Percentiles rank a stretch among this genome's conserved stretches.
Evolutionary conservation across 768 basidiomycete genomes (phyloP).

Genomic region (Trametes villosa): DNA sequence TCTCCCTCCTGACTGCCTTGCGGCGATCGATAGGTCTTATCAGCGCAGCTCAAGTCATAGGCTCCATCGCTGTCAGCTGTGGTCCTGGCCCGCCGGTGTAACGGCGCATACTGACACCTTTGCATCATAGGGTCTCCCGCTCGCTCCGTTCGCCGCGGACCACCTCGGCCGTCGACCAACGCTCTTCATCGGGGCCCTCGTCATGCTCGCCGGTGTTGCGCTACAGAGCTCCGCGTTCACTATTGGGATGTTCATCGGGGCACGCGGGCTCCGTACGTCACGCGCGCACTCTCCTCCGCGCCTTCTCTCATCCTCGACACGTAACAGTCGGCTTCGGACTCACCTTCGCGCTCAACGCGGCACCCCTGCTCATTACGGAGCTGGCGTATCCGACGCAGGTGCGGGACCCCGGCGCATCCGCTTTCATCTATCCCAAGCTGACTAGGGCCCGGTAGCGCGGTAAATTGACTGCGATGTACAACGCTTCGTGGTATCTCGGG

Average conservation of each 20-base stretch:
- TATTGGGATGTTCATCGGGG: constrained; percentile 57
- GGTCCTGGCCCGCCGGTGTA: not conserved
- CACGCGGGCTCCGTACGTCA: constrained; percentile 56
- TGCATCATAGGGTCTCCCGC: constrained; percentile 53
- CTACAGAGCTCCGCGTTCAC: constrained; percentile 53
- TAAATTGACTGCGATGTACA: constrained; percentile 67
- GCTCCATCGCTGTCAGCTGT: constrained; percentile 30
- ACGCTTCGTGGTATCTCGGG: constrained; percentile 77
- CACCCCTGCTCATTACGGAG: constrained; percentile 66
- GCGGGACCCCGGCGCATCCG: constrained; percentile 19
- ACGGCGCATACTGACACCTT: not conserved
- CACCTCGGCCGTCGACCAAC: constrained; percentile 61
- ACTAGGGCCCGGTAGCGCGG: constrained; percentile 39
- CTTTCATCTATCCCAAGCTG: not conserved
- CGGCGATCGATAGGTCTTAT: constrained; percentile 53
- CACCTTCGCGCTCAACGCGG: constrained; percentile 63
- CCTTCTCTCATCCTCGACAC: constrained; percentile 10
- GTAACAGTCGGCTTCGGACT: constrained; percentile 64
- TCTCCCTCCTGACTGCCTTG: not conserved
- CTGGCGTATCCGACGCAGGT: constrained; percentile 75
- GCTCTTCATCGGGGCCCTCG: constrained; percentile 59
- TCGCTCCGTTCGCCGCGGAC: constrained; percentile 66
- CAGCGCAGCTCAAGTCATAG: constrained; percentile 58
- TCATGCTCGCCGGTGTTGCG: constrained; percentile 69
- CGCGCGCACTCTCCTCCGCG: not conserved